Conservation (phyloP, 106 monocot species). For the Acanthochlamys bracteata region DNA sequence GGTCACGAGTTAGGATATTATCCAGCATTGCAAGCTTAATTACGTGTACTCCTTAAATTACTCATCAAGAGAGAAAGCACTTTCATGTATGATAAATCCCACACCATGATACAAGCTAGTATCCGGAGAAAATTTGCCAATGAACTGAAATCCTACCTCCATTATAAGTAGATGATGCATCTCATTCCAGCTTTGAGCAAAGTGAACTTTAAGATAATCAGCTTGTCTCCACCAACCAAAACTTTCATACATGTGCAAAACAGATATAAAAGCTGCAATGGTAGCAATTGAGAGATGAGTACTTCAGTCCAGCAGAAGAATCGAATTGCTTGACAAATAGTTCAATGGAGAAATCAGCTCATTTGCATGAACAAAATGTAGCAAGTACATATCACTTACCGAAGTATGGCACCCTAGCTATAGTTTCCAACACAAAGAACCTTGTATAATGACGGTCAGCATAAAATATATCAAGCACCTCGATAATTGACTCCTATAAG, state of each 20-base stretch:
- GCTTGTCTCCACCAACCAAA: constrained; percentile 99
- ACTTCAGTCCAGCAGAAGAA: neutral
- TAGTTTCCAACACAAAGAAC: constrained; percentile 95
- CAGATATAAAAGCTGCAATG: constrained; percentile 84
- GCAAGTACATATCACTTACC: constrained; percentile 31
- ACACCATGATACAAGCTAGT: too few relatives aligned
- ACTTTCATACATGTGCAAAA: constrained; percentile 94
- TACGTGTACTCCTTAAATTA: too few relatives aligned
- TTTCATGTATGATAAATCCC: too few relatives aligned
- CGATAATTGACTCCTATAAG: constrained; percentile 69
- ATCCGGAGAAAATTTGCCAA: neutral
- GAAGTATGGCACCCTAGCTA: constrained; percentile 97
- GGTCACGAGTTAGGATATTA: too few relatives aligned
- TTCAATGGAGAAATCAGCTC: neutral
- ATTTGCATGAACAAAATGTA: neutral
- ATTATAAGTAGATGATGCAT: constrained; percentile 97
- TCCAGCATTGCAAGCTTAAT: too few relatives aligned
- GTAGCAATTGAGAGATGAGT: neutral
- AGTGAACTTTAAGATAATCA: constrained; percentile 99
- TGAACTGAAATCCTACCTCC: constrained; percentile 48
- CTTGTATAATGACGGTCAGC: constrained; percentile 80
- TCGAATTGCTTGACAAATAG: neutral
- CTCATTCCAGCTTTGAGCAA: constrained; percentile 99
- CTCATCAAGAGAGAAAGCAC: too few relatives aligned
- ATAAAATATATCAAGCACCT: constrained; percentile 65